Evolutionary conservation across 2,329 filamentous ascomycete species (phyloP).

Genomic region (Aureobasidium mangrovei): DNA sequence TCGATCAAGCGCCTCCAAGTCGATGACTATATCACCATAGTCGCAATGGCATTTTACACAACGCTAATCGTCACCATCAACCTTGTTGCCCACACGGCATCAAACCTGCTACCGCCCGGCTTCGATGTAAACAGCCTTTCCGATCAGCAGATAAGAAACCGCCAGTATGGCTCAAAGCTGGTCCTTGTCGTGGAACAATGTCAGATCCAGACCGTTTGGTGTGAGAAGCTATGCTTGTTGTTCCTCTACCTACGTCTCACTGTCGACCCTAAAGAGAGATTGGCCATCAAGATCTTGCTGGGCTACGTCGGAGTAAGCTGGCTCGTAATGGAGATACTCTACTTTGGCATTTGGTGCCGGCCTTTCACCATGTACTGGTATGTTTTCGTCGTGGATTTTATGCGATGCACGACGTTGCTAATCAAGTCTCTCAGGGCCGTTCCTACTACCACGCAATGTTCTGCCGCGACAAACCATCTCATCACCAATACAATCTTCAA

Average conservation of each 20-base stretch:
- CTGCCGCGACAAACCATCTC: constrained; percentile 30
- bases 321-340: constrained; percentile 32
- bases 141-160: constrained; percentile 18
- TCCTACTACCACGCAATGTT: constrained; percentile 32
- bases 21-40: constrained; percentile 51
- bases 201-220: constrained; percentile 31
- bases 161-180: constrained; percentile 30
- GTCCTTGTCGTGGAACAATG: constrained; percentile 32
- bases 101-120: constrained; percentile 37
- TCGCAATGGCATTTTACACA: constrained; percentile 42
- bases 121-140: constrained; percentile 37
- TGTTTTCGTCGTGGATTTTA: background rate
- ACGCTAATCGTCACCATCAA: constrained; percentile 42
- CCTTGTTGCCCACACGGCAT: constrained; percentile 32
- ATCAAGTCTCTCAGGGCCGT: constrained; percentile 16
- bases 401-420: background rate
- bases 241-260: constrained; percentile 33
- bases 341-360: constrained; percentile 33
- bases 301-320: constrained; percentile 29
- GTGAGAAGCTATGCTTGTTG: constrained; percentile 30
- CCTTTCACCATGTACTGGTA: constrained; percentile 32
- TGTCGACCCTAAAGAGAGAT: constrained; percentile 27
- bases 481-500: constrained; percentile 34
- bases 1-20: constrained; percentile 41
- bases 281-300: constrained; percentile 27